phyloP scores from a whole-genome alignment of 2,329 filamentous ascomycete genomes.

The Alternaria viburni region DNA sequence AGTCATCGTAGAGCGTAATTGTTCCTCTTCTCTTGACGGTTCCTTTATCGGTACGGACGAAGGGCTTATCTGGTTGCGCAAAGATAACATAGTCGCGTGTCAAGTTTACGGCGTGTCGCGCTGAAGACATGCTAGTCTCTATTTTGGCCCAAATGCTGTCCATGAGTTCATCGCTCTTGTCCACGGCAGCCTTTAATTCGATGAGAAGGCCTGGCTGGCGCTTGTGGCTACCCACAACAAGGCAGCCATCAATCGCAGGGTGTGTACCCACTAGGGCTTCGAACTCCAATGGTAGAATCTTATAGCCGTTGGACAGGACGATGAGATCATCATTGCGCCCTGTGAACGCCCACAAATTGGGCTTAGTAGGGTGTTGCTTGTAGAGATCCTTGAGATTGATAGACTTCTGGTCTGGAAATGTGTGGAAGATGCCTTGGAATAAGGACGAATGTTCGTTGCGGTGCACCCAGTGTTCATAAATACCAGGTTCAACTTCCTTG shows the following conservation, averaged over 20 bases:
- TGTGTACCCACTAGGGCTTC: slow-evolving; percentile 35
- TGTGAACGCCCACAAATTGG: slow-evolving; percentile 25
- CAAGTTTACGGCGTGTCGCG: slow-evolving; percentile 50
- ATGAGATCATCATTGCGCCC: slow-evolving; percentile 29
- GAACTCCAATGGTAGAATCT: slow-evolving; percentile 24
- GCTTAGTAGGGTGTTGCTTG: slow-evolving; percentile 23
- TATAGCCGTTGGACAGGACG: slow-evolving; percentile 29
- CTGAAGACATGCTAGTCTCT: slow-evolving; percentile 51
- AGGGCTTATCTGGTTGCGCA: slow-evolving; percentile 53
- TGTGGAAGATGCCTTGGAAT: slow-evolving; percentile 32
- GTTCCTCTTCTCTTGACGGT: slow-evolving; percentile 54
- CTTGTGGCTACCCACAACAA: slow-evolving; percentile 36
- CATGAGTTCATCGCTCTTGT: slow-evolving; percentile 36
- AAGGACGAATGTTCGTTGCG: slow-evolving; percentile 34
- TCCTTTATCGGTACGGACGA: slow-evolving; percentile 55
- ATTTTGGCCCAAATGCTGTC: slow-evolving; percentile 56
- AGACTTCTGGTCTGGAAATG: slow-evolving; percentile 21
- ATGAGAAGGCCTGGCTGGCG: slow-evolving; percentile 41
- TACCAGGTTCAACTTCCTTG: slow-evolving; percentile 27
- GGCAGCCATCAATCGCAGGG: slow-evolving; percentile 35
- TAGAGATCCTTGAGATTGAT: slow-evolving; percentile 31
- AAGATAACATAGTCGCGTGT: slow-evolving; percentile 53
- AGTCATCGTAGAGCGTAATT: slow-evolving; percentile 50
- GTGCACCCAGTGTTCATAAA: slow-evolving; percentile 48
- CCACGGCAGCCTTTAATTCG: slow-evolving; percentile 27